Evolutionary conservation across 1,284 basidiomycete genomes (phyloP).

Genomic region (Volvariella surrecta): DNA sequence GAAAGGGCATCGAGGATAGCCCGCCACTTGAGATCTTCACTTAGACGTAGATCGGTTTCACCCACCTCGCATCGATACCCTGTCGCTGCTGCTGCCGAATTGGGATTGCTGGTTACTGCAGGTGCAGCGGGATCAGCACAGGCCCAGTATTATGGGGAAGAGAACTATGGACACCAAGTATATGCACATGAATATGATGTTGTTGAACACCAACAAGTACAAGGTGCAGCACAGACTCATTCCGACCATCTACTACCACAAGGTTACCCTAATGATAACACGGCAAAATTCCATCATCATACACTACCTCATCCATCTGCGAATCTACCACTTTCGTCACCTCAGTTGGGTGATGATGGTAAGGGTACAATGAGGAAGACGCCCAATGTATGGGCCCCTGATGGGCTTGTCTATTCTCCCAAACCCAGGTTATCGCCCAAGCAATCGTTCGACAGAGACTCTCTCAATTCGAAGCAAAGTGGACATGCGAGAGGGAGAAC

Average conservation of each 20-base stretch:
- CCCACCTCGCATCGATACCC: constrained; percentile 37
- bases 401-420: constrained; percentile 42
- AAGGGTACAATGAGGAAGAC: too few species aligned
- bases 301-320: constrained; percentile 11
- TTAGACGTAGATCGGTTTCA: constrained; percentile 42
- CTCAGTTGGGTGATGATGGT: not conserved
- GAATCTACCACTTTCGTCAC: constrained; percentile 12
- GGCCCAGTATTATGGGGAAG: too few species aligned
- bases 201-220: too few species aligned
- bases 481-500: too few species aligned
- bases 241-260: constrained; percentile 9
- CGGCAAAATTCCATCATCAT: not conserved
- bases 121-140: too few species aligned
- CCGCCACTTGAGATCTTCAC: constrained; percentile 45
- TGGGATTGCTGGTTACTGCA: too few species aligned
- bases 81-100: not conserved
- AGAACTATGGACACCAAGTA: too few species aligned
- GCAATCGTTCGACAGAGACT: constrained; percentile 32
- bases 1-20: constrained; percentile 49
- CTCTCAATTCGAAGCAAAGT: too few species aligned
- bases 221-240: too few species aligned
- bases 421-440: constrained; percentile 54
- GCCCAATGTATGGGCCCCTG: not conserved
- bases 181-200: too few species aligned
- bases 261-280: constrained; percentile 1